Evolutionary conservation across 805 yeast species (phyloP).

Genomic region (Saturnispora ahearnii): DNA sequence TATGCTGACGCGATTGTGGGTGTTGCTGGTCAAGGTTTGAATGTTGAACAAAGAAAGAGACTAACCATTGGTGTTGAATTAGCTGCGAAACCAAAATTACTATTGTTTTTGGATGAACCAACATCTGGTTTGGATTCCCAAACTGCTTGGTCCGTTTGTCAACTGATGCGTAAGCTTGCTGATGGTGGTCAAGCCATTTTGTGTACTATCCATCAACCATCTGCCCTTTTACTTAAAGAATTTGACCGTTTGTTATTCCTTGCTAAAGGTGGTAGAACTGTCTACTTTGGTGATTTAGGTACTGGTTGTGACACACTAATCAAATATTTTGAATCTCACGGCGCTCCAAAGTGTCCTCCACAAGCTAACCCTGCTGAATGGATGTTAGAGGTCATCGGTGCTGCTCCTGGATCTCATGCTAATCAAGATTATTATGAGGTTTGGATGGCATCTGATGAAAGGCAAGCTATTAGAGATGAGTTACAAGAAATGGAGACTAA

Average conservation of each 20-base stretch:
- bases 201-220: slow-evolving; percentile 80
- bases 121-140: slow-evolving; percentile 53
- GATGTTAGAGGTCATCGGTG: slow-evolving; percentile 83
- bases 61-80: slow-evolving; percentile 49
- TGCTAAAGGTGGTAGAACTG: slow-evolving; percentile 64
- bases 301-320: slow-evolving; percentile 45
- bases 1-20: slow-evolving; percentile 52
- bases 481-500: slow-evolving; percentile 57
- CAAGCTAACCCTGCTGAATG: slow-evolving; percentile 81
- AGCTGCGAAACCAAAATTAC: slow-evolving; percentile 45
- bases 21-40: slow-evolving; percentile 41
- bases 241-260: slow-evolving; percentile 69
- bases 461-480: slow-evolving; percentile 47
- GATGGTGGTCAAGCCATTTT: slow-evolving; percentile 47
- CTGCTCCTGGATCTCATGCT: slow-evolving; percentile 73
- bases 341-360: slow-evolving; percentile 58
- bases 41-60: slow-evolving; percentile 48
- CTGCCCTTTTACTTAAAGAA: slow-evolving; percentile 66
- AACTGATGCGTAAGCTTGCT: slow-evolving; percentile 43
- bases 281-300: slow-evolving; percentile 70
- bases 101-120: slow-evolving; percentile 52
- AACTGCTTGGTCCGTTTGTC: slow-evolving; percentile 52
- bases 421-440: slow-evolving; percentile 65
- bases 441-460: slow-evolving; percentile 66
- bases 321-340: slow-evolving; percentile 55